Conservation (phyloP, 2,329 filamentous ascomycete species). For the Leptographium galeiforme region DNA sequence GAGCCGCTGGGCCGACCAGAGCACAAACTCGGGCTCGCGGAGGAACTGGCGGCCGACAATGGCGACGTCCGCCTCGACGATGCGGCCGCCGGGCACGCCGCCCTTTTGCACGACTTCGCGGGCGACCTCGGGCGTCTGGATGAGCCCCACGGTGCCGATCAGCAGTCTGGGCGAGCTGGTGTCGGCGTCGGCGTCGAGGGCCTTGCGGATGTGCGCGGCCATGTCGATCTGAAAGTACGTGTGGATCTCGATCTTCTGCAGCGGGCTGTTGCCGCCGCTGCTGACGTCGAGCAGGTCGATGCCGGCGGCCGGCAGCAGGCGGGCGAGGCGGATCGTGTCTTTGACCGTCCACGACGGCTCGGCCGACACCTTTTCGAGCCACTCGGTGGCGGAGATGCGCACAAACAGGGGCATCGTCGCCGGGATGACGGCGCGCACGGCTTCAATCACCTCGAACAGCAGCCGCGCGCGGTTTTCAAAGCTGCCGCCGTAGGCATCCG, state of each 20-base stretch:
- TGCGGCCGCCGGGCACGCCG: constrained; percentile 16
- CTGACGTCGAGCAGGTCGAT: constrained; percentile 78
- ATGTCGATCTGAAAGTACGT: constrained; percentile 64
- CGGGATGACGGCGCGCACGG: constrained; percentile 38
- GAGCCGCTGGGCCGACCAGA: constrained; percentile 59
- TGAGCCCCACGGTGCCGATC: constrained; percentile 63
- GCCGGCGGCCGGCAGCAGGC: constrained; percentile 55
- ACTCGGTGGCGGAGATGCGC: constrained; percentile 49
- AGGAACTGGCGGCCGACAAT: constrained; percentile 65
- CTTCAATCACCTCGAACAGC: constrained; percentile 38
- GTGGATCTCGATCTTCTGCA: constrained; percentile 44
- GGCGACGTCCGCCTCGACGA: constrained; percentile 51
- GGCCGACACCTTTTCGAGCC: constrained; percentile 33
- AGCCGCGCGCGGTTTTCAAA: constrained; percentile 55
- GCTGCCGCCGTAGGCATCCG: constrained; percentile 51
- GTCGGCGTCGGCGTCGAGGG: constrained; percentile 34
- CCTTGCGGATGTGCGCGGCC: constrained; percentile 57
- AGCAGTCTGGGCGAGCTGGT: constrained; percentile 32
- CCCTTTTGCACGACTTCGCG: constrained; percentile 39
- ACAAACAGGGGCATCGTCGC: constrained; percentile 41
- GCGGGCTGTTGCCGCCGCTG: constrained; percentile 54
- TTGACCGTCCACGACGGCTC: constrained; percentile 52
- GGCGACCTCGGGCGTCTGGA: constrained; percentile 57
- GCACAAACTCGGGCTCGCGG: constrained; percentile 67
- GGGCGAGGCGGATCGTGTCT: constrained; percentile 53